These are phyloP conservation scores for Magnusiomyces sp. DNA, from an alignment of 1,139 yeast species.

Conservation along the genomic window DNA sequence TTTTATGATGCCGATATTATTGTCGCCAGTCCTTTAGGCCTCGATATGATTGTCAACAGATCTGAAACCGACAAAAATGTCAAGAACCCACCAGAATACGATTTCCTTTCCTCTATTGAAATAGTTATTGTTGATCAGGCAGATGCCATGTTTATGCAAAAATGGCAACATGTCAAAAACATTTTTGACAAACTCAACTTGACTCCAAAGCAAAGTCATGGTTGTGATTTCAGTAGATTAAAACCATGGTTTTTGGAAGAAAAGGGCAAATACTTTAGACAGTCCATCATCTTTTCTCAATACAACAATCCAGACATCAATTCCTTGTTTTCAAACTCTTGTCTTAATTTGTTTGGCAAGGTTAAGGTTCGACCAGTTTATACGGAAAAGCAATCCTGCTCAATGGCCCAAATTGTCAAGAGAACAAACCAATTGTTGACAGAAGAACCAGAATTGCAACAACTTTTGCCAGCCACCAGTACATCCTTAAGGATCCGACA, in stretches of 20 bases:
- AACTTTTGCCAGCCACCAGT: neutral
- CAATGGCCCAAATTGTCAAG: slow-evolving; percentile 28
- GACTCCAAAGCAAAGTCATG: slow-evolving; percentile 70
- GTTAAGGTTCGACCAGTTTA: slow-evolving; percentile 34
- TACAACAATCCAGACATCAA: slow-evolving; percentile 76
- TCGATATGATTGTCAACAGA: slow-evolving; percentile 67
- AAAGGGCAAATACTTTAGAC: slow-evolving; percentile 66
- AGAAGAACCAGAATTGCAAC: no score
- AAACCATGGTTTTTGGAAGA: slow-evolving; percentile 91
- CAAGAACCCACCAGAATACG: slow-evolving; percentile 34
- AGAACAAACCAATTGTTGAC: no score
- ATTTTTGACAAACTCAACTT: slow-evolving; percentile 65
- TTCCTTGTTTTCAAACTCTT: slow-evolving; percentile 49
- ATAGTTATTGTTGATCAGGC: slow-evolving; percentile 71
- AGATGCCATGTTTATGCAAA: slow-evolving; percentile 85
- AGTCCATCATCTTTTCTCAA: slow-evolving; percentile 66
- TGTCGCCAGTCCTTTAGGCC: slow-evolving; percentile 86
- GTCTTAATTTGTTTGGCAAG: slow-evolving; percentile 60
- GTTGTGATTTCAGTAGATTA: slow-evolving; percentile 85
- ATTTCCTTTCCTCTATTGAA: slow-evolving; percentile 85
- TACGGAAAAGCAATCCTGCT: slow-evolving; percentile 34
- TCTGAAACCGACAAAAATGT: slow-evolving; percentile 25
- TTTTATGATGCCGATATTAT: slow-evolving; percentile 81
- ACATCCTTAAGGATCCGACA: slow-evolving; percentile 51
- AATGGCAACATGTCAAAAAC: slow-evolving; percentile 72